phyloP scores from a whole-genome alignment of 1,139 yeast genomes.

The Meyerozyma sp. region DNA sequence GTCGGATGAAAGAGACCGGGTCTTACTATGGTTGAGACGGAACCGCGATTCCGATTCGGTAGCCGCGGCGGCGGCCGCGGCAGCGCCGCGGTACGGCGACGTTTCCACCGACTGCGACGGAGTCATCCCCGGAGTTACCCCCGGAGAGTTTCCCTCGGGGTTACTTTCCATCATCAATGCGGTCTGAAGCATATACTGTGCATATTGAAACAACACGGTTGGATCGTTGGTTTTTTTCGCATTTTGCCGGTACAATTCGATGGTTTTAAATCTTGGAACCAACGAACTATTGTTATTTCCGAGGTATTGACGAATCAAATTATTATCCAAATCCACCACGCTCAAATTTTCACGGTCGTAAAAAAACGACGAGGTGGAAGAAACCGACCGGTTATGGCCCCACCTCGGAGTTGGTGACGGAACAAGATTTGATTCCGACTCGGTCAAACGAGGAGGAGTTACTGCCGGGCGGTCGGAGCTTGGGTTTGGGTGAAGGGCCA shows the following conservation, averaged over 20 bases:
- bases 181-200: constrained; percentile 85
- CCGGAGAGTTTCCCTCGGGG: constrained; percentile 3
- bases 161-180: constrained; percentile 54
- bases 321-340: constrained; percentile 38
- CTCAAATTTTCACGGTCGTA: constrained; percentile 34
- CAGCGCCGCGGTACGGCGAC: constrained; percentile 15
- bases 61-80: neutral
- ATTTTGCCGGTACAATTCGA: constrained; percentile 80
- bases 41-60: constrained; percentile 2
- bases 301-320: constrained; percentile 43
- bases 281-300: constrained; percentile 49
- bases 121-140: constrained; percentile 8
- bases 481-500: constrained; percentile 17
- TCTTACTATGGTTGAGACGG: constrained; percentile 9
- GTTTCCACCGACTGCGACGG: constrained; percentile 15
- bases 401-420: constrained; percentile 12
- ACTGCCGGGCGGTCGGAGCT: neutral
- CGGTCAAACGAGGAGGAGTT: constrained; percentile 12
- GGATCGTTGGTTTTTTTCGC: constrained; percentile 87
- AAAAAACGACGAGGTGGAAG: constrained; percentile 36
- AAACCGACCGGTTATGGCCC: constrained; percentile 35
- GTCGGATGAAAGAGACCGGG: constrained; percentile 11
- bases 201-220: constrained; percentile 78
- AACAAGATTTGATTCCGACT: constrained; percentile 25
- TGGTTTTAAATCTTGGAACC: constrained; percentile 77